These are phyloP conservation scores for Trypanosoma conorhini DNA, from an alignment of 208 protist species.

Conservation along the genomic window DNA sequence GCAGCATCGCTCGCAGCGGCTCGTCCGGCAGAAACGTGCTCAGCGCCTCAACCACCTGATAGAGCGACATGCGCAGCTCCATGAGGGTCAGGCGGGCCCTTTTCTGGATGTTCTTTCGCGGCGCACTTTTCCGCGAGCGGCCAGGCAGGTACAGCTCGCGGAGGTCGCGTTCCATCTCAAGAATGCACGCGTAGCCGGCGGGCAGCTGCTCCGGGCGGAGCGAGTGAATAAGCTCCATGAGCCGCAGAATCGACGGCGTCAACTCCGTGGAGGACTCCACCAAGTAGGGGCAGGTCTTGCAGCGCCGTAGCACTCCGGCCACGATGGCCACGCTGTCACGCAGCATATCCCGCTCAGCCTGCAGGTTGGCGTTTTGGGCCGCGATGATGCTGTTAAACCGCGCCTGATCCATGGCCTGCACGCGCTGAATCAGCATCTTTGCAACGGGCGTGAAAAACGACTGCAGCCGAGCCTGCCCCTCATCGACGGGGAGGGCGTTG, in stretches of 20 bases:
- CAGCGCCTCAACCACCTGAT: constrained; percentile 66
- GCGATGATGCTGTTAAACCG: constrained; percentile 66
- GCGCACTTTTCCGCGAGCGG: constrained; percentile 34
- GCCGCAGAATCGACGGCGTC: constrained; percentile 33
- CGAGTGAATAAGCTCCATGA: constrained; percentile 54
- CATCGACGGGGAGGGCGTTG: constrained; percentile 35
- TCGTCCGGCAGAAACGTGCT: constrained; percentile 49
- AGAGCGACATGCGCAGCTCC: constrained; percentile 58
- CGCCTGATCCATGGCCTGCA: constrained; percentile 34
- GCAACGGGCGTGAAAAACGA: constrained; percentile 63
- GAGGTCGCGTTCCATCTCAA: constrained; percentile 39
- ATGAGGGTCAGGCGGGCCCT: constrained; percentile 38
- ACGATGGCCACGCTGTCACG: constrained; percentile 50
- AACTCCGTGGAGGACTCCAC: constrained; percentile 44
- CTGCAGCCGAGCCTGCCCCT: constrained; percentile 49
- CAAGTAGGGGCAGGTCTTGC: constrained; percentile 48
- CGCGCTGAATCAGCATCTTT: constrained; percentile 33
- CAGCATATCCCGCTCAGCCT: constrained; percentile 37
- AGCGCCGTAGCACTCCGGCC: constrained; percentile 63
- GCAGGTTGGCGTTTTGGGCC: constrained; percentile 18
- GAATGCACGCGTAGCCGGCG: constrained; percentile 34
- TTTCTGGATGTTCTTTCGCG: constrained; percentile 17
- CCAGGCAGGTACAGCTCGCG: constrained; percentile 54
- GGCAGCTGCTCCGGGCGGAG: constrained; percentile 51
- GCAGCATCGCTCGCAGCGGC: constrained; percentile 42